Conservation (phyloP, 2,329 filamentous ascomycete genomes). For the Didymella glomerata region DNA sequence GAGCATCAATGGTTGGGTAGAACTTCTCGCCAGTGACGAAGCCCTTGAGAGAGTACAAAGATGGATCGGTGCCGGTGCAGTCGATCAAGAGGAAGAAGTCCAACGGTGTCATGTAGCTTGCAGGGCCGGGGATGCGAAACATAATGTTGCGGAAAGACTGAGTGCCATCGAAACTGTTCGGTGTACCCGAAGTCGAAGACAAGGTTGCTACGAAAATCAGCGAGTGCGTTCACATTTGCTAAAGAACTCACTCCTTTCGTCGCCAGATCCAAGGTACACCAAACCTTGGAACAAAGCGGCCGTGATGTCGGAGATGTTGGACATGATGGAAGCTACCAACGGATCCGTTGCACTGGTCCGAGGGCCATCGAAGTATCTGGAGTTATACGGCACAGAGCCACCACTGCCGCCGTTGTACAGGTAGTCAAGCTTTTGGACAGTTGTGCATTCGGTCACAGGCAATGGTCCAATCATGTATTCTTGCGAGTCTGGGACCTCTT, state of each 20-base stretch:
- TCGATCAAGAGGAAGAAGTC: conserved; percentile 59
- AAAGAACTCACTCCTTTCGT: conserved; percentile 1
- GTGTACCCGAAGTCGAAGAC: conserved; percentile 44
- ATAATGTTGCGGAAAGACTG: conserved; percentile 54
- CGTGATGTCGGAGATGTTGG: conserved; percentile 51
- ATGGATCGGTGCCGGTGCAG: conserved; percentile 55
- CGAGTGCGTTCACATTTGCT: neutral
- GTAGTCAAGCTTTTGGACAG: conserved; percentile 39
- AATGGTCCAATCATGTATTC: conserved; percentile 60
- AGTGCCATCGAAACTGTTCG: conserved; percentile 50
- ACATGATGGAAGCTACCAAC: conserved; percentile 52
- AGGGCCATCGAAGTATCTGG: conserved; percentile 34
- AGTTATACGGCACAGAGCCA: conserved; percentile 42
- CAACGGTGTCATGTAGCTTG: conserved; percentile 54
- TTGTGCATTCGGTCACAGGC: conserved; percentile 50
- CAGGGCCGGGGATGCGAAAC: conserved; percentile 54
- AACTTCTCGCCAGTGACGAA: conserved; percentile 54
- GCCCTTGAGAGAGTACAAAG: conserved; percentile 54
- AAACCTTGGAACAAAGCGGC: conserved; percentile 48
- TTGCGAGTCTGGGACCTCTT: conserved; percentile 54
- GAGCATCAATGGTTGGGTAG: conserved; percentile 60
- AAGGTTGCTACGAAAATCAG: conserved; percentile 26
- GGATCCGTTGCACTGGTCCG: conserved; percentile 44
- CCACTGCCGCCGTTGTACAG: conserved; percentile 50
- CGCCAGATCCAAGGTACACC: conserved; percentile 34